Conservation (phyloP, 1,284 basidiomycete species). For the Leccinum holopus region DNA sequence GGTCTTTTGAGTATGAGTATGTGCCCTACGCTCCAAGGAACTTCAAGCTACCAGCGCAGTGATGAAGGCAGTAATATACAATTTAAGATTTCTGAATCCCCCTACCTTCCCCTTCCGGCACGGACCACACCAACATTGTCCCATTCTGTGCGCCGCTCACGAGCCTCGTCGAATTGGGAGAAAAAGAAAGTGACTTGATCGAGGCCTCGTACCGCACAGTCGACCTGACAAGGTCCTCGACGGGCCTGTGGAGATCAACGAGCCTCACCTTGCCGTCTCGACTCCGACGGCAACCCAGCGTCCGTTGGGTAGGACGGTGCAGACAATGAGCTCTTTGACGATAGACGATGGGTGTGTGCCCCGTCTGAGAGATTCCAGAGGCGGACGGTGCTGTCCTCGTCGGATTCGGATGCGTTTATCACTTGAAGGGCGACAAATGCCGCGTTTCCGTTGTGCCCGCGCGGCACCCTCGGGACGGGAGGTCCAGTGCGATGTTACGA, state of each 20-base stretch:
- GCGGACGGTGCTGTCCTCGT: conserved; percentile 22
- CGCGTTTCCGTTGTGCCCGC: conserved; percentile 16
- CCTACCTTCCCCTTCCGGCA: background rate
- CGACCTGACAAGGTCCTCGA: conserved; percentile 6
- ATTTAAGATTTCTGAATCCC: no score
- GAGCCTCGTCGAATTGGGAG: no score
- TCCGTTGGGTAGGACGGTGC: no score
- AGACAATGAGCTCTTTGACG: no score
- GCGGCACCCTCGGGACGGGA: conserved; percentile 9
- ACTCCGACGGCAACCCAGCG: conserved; percentile 9
- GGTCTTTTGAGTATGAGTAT: no score
- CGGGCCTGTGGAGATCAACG: conserved; percentile 7
- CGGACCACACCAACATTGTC: conserved; percentile 25
- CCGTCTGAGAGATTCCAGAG: conserved; percentile 15
- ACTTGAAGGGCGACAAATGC: conserved; percentile 21
- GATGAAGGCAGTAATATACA: no score
- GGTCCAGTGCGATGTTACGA: background rate
- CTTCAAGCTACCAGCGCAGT: no score
- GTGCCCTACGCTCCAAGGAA: no score
- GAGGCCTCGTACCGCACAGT: conserved; percentile 1
- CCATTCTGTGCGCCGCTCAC: no score
- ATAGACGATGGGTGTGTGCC: no score
- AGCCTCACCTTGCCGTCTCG: conserved; percentile 17
- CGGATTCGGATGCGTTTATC: conserved; percentile 18
- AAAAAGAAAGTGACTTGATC: conserved; percentile 7